Evolutionary conservation across 192 early-diverging fungal species (phyloP).

Genomic region (Phlyctochytrium planicorne): DNA sequence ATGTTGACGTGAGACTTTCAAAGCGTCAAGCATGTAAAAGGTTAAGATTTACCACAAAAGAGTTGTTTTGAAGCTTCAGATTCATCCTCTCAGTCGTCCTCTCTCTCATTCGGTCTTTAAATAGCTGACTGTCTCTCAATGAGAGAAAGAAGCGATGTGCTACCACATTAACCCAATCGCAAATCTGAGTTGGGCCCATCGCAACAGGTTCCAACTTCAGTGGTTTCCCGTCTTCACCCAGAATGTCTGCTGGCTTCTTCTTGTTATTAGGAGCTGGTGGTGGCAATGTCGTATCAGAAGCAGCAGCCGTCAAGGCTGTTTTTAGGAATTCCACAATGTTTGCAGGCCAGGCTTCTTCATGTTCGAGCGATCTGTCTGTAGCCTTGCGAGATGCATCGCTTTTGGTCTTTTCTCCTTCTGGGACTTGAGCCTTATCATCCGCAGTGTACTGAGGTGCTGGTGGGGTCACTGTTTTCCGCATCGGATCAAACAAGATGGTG

Average conservation of each 20-base stretch:
- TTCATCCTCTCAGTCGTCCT: slow-evolving; percentile 46
- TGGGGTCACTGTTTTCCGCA: slow-evolving; percentile 12
- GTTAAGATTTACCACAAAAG: slow-evolving; percentile 36
- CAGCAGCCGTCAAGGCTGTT: slow-evolving; percentile 24
- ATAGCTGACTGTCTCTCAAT: slow-evolving; percentile 40
- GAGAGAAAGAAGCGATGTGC: slow-evolving; percentile 50
- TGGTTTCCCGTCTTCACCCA: background rate
- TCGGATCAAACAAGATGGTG: slow-evolving; percentile 33
- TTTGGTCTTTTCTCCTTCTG: background rate
- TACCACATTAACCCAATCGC: slow-evolving; percentile 50
- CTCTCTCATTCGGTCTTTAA: slow-evolving; percentile 34
- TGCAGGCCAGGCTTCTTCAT: slow-evolving; percentile 45
- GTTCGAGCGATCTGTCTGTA: slow-evolving; percentile 24
- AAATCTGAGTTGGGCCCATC: slow-evolving; percentile 28
- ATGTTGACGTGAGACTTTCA: slow-evolving; percentile 43
- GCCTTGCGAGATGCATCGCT: slow-evolving; percentile 3
- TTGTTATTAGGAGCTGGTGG: slow-evolving; percentile 4
- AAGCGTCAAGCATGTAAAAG: background rate
- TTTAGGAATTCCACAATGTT: slow-evolving; percentile 39
- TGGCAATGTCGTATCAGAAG: slow-evolving; percentile 22
- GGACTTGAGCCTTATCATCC: background rate
- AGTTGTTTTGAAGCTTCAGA: slow-evolving; percentile 46
- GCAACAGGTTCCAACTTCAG: slow-evolving; percentile 6
- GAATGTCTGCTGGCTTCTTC: background rate
- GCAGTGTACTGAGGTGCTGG: background rate